Evolutionary conservation across 306 rosid species (phyloP).

Genomic region (Benincasa hispida): DNA sequence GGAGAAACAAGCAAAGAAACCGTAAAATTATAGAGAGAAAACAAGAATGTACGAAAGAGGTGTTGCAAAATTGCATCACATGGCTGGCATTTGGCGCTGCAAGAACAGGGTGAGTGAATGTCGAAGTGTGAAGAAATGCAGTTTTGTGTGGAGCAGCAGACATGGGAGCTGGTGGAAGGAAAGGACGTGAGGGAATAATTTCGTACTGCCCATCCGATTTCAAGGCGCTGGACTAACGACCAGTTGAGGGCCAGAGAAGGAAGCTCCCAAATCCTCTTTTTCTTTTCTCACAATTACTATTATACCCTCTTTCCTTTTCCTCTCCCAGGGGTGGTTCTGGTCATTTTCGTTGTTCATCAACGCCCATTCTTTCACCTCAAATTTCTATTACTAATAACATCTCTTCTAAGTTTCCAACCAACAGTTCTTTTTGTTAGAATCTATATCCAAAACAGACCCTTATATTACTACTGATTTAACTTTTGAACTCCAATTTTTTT

Average conservation of each 20-base stretch:
- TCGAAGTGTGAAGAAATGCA: neutral
- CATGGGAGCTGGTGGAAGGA: constrained; percentile 9
- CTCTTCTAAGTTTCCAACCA: neutral
- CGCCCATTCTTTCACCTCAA: neutral
- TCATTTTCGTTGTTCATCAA: neutral
- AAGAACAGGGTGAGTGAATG: neutral
- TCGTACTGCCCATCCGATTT: neutral
- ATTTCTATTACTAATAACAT: neutral
- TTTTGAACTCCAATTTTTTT: too few species aligned
- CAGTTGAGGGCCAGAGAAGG: neutral
- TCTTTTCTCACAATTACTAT: neutral
- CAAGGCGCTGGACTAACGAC: neutral
- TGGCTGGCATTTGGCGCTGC: neutral
- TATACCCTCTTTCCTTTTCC: neutral
- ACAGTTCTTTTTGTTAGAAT: neutral
- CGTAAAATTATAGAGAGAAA: neutral
- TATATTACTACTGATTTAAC: too few species aligned
- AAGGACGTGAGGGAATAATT: constrained; percentile 14
- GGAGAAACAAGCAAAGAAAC: neutral
- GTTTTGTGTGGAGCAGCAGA: neutral
- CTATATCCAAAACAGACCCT: neutral
- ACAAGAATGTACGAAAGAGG: neutral
- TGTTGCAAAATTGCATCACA: neutral
- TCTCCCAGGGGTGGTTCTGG: neutral
- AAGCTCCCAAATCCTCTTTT: neutral